These are phyloP conservation scores for Coemansia linderi DNA, from an alignment of 371 early-diverging fungal species.

Conservation along the genomic window DNA sequence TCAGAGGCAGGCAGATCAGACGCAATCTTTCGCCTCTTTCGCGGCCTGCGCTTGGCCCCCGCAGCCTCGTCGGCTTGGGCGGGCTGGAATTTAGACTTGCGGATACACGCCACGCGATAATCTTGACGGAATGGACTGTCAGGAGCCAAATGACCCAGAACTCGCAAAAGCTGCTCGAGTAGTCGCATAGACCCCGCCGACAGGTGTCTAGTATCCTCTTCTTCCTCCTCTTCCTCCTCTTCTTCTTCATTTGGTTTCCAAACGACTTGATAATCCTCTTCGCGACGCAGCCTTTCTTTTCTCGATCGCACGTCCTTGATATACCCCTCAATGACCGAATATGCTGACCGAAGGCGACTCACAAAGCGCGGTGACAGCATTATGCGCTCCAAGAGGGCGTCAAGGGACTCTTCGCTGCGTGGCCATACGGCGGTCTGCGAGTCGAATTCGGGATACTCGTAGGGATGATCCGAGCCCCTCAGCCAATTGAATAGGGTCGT, in stretches of 20 bases:
- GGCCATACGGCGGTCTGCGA: conserved; percentile 44
- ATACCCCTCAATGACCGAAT: conserved; percentile 13
- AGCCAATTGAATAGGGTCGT: conserved; percentile 20
- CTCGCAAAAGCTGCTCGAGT: conserved; percentile 20
- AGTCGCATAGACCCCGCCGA: conserved; percentile 6
- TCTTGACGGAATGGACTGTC: conserved; percentile 17
- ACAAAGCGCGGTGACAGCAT: conserved; percentile 16
- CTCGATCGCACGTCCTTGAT: conserved; percentile 15
- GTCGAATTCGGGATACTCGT: conserved; percentile 41
- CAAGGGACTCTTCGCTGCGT: conserved; percentile 6
- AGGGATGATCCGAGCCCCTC: conserved; percentile 16
- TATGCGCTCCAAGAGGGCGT: conserved; percentile 20
- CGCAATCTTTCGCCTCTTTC: neutral
- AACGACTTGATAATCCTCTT: neutral
- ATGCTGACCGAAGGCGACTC: neutral
- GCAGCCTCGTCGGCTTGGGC: neutral
- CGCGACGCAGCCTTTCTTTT: neutral
- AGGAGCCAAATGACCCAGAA: conserved; percentile 16
- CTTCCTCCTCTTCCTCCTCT: neutral
- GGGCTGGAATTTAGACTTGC: conserved; percentile 16
- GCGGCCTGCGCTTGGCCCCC: conserved; percentile 23
- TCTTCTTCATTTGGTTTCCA: neutral
- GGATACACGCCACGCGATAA: conserved; percentile 35
- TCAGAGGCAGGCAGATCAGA: neutral
- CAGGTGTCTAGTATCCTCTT: conserved; percentile 6